These are phyloP conservation scores for Beverwykella pulmonaria DNA, from an alignment of 495 filamentous ascomycete genomes.

Conservation along the genomic window DNA sequence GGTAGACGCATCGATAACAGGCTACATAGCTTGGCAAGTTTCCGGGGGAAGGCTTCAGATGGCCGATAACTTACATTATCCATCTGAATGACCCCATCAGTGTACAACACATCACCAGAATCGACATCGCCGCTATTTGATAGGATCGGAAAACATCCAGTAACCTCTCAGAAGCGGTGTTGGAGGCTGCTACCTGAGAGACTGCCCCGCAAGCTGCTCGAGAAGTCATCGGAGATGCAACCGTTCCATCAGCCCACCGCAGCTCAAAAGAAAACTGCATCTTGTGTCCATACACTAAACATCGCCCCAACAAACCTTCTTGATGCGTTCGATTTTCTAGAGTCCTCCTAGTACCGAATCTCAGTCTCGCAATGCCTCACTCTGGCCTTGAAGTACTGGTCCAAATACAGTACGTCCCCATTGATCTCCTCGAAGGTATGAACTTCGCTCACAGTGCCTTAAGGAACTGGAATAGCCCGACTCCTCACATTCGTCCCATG, in stretches of 20 bases:
- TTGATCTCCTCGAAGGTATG: too few species aligned
- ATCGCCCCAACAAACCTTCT: too few species aligned
- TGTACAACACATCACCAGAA: neutral
- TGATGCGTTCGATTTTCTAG: too few species aligned
- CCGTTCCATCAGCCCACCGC: neutral
- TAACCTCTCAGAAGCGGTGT: neutral
- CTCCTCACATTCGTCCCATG: conserved; percentile 53
- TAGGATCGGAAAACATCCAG: neutral
- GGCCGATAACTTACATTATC: neutral
- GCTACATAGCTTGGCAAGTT: neutral
- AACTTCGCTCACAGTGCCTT: conserved; percentile 23
- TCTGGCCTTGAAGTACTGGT: conserved; percentile 51
- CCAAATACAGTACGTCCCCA: conserved; percentile 44
- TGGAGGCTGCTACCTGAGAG: neutral
- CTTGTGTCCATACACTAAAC: neutral
- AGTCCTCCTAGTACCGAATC: too few species aligned
- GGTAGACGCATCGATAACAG: neutral
- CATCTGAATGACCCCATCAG: neutral
- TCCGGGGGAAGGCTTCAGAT: neutral
- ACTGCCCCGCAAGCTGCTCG: neutral
- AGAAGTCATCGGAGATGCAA: neutral
- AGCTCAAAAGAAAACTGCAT: neutral
- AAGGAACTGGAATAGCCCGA: conserved; percentile 54
- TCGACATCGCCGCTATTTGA: neutral
- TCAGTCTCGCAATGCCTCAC: conserved; percentile 43